phyloP scores from a whole-genome alignment of 1,284 basidiomycete genomes.

The Microbotryum lychnidis-dioicae region DNA sequence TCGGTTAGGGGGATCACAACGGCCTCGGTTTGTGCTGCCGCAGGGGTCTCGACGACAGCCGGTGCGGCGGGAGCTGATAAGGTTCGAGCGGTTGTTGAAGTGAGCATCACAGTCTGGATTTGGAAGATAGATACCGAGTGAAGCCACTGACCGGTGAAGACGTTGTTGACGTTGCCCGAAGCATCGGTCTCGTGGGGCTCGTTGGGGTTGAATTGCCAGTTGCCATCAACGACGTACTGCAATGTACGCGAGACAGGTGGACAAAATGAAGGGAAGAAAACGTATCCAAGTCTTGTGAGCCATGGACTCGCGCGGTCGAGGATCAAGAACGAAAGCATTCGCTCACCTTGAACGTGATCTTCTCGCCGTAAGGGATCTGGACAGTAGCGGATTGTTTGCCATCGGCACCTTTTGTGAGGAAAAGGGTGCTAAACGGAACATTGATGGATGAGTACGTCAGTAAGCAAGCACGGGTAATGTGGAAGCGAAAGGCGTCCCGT shows the following conservation, averaged over 20 bases:
- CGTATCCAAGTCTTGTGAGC: background rate
- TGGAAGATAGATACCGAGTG: background rate
- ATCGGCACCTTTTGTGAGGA: constrained; percentile 21
- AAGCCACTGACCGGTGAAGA: constrained; percentile 24
- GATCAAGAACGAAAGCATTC: background rate
- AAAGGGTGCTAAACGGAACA: constrained; percentile 1
- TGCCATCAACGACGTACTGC: constrained; percentile 34
- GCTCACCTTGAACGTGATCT: constrained; percentile 34
- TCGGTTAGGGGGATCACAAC: no score
- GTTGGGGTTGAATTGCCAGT: constrained; percentile 29
- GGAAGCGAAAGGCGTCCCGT: no score
- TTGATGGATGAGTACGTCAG: no score
- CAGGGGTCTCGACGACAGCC: background rate
- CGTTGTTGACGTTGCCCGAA: constrained; percentile 34
- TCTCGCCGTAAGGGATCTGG: constrained; percentile 24
- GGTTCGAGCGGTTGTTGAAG: background rate
- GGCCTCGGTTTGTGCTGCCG: background rate
- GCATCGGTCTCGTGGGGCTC: constrained; percentile 31
- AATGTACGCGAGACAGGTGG: background rate
- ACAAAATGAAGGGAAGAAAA: background rate
- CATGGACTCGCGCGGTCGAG: background rate
- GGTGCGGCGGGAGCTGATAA: background rate
- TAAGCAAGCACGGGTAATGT: no score
- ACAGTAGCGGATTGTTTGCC: constrained; percentile 29
- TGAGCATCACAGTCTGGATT: background rate